Base-by-base conservation (phyloP, 805 yeast genomes). In the Barnettozyma pratensis region DNA sequence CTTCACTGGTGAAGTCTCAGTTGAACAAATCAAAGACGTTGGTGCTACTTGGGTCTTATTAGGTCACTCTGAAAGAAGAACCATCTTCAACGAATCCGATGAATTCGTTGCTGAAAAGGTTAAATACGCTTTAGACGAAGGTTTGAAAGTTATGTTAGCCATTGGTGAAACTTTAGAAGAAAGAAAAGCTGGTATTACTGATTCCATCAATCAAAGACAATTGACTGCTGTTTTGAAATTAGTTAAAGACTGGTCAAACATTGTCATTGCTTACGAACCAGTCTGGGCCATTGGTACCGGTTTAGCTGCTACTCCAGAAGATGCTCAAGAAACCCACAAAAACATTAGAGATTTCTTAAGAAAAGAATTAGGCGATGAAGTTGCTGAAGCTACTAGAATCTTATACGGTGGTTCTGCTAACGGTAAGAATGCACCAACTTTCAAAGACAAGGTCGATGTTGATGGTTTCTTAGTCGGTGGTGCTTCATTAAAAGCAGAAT, bases 261-360 rank as follows among this genome's bases (percentile, higher is more conserved):
- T 94, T 59, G 98, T 94, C 58, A 75, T 94, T 70, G 99, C 99
- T 65, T 94, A 94, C 77, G 99, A 94, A 78, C 99, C 99, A 63
- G 96, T 94, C 60, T 94, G 99, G 99, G 99, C 99, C 63, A 94
- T 94, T 64, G 99, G 99, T 71, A 91, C 98, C 62, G 99, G 99
- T 68, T 82, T 94, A 67, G 97, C 98, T 64, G 98, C 99, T 54
- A 94, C 99, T 62, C 90, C 99, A 60, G 87, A 86, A 60, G 99
- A 94, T 69, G 99, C 99, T 60, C 97, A 94, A 77, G 89, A 84
- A 59, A 88, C 94, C 65, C 99, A 94, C 77, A 79, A 80, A 68
- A 79, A 78, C 61, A 88, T 94, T 75, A 87, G 99, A 80, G 79
- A 73, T 54, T 90, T 79, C 80, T 80, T 94, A 70, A 75, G 80